phyloP scores from a whole-genome alignment of 2,329 filamentous ascomycete genomes.

The Monilinia fructicola region DNA sequence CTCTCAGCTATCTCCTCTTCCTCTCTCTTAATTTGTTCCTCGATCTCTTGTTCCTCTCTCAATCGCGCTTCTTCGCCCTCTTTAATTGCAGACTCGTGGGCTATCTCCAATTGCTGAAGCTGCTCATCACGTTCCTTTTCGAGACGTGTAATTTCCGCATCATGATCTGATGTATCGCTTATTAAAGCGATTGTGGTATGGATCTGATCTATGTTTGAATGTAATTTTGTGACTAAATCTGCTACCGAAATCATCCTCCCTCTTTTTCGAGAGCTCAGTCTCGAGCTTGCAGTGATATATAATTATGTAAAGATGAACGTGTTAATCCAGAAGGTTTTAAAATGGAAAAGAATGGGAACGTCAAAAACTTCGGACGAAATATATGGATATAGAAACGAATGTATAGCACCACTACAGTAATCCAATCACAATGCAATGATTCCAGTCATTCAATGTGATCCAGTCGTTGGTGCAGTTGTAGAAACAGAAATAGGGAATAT shows the following conservation, averaged over 20 bases:
- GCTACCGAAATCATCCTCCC: constrained; percentile 26
- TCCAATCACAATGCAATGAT: constrained; percentile 8
- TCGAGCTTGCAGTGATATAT: constrained; percentile 9
- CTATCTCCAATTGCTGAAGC: constrained; percentile 29
- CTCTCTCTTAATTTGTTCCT: constrained; percentile 28
- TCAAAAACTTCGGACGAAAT: constrained; percentile 16
- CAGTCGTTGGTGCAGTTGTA: not conserved
- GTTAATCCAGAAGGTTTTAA: not conserved
- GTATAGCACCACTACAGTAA: not conserved
- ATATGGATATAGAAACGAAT: constrained; percentile 14
- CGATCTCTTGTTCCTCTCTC: constrained; percentile 28
- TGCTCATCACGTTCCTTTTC: constrained; percentile 31
- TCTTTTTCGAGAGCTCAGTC: not conserved
- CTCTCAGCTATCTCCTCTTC: constrained; percentile 30
- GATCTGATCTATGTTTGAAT: constrained; percentile 37
- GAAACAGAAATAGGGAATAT: not conserved
- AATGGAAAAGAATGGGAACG: not conserved
- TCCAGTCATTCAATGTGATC: constrained; percentile 8
- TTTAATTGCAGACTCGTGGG: constrained; percentile 29
- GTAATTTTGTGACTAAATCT: constrained; percentile 35
- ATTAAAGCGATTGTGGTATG: constrained; percentile 32
- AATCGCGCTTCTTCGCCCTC: constrained; percentile 24
- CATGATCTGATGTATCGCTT: constrained; percentile 32
- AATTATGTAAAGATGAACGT: not conserved
- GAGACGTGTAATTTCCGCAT: constrained; percentile 34